Evolutionary conservation across 2,329 filamentous ascomycete genomes (phyloP).

Genomic region (Monascus ruber): DNA sequence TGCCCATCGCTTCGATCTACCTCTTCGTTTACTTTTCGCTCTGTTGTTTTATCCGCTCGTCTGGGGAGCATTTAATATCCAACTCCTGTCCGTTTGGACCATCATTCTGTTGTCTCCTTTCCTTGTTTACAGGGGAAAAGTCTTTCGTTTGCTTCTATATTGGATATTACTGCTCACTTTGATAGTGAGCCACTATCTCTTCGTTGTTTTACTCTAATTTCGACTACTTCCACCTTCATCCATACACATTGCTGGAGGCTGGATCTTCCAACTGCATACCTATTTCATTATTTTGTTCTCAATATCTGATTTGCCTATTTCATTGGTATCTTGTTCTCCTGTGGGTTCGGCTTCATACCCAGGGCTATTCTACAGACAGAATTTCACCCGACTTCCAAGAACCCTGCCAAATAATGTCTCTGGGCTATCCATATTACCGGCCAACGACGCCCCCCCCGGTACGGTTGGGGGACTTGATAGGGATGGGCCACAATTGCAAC

Average conservation of each 20-base stretch:
- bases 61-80: conserved; percentile 30
- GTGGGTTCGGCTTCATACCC: too few species aligned
- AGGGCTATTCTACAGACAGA: too few species aligned
- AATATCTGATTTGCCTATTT: neutral
- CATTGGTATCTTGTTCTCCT: too few species aligned
- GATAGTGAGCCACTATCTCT: neutral
- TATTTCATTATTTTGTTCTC: neutral
- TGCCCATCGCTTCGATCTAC: conserved; percentile 13
- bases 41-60: conserved; percentile 13
- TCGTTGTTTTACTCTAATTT: conserved; percentile 9
- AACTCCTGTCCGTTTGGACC: conserved; percentile 18
- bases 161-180: conserved; percentile 5
- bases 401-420: conserved; percentile 25
- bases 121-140: neutral
- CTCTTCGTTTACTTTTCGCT: conserved; percentile 4
- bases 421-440: conserved; percentile 31
- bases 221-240: conserved; percentile 2
- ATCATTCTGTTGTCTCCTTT: conserved; percentile 4
- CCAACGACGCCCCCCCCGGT: conserved; percentile 34
- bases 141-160: conserved; percentile 6
- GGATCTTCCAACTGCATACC: conserved; percentile 9
- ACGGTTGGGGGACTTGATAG: conserved; percentile 21
- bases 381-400: neutral
- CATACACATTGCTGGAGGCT: conserved; percentile 13
- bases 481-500: conserved; percentile 45